These are phyloP conservation scores for Kregervanrija pseudodelftensis DNA, from an alignment of 805 yeast genomes.

Conservation along the genomic window DNA sequence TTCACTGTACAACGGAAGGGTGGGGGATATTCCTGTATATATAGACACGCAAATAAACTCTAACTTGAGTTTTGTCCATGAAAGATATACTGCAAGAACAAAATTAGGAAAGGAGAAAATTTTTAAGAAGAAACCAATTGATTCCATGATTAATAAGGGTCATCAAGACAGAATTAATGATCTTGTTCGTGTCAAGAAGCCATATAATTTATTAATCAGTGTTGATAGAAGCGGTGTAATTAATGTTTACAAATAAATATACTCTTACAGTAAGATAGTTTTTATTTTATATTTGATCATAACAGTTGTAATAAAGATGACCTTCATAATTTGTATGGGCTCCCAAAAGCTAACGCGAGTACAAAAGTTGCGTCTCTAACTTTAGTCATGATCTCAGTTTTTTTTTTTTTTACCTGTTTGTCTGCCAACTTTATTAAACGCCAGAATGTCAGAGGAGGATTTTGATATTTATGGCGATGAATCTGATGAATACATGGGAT, in stretches of 20 bases:
- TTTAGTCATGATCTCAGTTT: no score
- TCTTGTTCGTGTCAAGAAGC: conserved; percentile 2
- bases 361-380: no score
- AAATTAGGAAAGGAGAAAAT: conserved; percentile 16
- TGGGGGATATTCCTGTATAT: conserved; percentile 12
- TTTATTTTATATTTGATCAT: neutral
- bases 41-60: conserved; percentile 32
- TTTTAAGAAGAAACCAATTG: conserved; percentile 37
- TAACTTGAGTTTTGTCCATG: conserved; percentile 34
- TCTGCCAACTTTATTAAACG: no score
- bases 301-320: no score
- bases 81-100: conserved; percentile 20
- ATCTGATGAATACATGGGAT: no score
- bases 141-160: conserved; percentile 9
- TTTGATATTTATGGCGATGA: no score
- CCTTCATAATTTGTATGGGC: no score
- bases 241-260: conserved; percentile 43
- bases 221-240: conserved; percentile 64
- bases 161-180: conserved; percentile 6
- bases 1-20: conserved; percentile 4
- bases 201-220: conserved; percentile 47
- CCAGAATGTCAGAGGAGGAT: no score
- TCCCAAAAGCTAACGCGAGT: no score
- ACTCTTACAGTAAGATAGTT: neutral
- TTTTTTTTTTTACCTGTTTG: no score